These are phyloP conservation scores for Entomortierella chlamydospora DNA, from an alignment of 192 early-diverging fungal genomes.

Conservation along the genomic window DNA sequence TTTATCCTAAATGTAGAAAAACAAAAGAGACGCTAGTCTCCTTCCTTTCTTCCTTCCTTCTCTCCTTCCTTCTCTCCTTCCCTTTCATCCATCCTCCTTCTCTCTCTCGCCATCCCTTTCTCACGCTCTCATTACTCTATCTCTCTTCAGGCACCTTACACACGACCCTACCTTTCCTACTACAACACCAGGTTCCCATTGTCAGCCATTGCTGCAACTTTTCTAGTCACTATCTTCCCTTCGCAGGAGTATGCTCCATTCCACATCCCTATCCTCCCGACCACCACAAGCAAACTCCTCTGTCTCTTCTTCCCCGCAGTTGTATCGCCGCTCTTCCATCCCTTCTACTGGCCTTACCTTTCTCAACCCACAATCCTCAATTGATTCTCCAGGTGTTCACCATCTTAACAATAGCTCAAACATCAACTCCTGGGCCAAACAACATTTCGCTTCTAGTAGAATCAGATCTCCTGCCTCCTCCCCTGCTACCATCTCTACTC, in stretches of 20 bases:
- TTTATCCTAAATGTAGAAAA: too few species aligned
- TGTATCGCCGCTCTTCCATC: neutral
- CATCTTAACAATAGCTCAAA: neutral
- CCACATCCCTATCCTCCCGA: slow-evolving; percentile 30
- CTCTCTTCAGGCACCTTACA: too few species aligned
- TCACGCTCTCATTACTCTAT: neutral
- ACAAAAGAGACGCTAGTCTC: too few species aligned
- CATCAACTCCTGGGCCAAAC: neutral
- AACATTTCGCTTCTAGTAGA: neutral
- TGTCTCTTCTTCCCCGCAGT: neutral
- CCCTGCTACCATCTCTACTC: neutral
- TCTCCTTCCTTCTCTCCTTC: neutral
- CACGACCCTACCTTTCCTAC: too few species aligned
- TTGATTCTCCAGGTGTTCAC: neutral
- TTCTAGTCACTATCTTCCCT: neutral
- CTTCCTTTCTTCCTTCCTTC: neutral
- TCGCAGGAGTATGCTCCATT: slow-evolving; percentile 34
- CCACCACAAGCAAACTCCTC: slow-evolving; percentile 19
- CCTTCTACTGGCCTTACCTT: neutral
- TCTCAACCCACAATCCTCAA: neutral
- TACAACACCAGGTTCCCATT: neutral
- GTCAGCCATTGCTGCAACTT: neutral
- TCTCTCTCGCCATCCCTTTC: neutral
- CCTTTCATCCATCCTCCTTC: neutral
- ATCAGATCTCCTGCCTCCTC: neutral